These are phyloP conservation scores for Allomyces javanicus DNA, from an alignment of 192 early-diverging fungal genomes.

Conservation along the genomic window DNA sequence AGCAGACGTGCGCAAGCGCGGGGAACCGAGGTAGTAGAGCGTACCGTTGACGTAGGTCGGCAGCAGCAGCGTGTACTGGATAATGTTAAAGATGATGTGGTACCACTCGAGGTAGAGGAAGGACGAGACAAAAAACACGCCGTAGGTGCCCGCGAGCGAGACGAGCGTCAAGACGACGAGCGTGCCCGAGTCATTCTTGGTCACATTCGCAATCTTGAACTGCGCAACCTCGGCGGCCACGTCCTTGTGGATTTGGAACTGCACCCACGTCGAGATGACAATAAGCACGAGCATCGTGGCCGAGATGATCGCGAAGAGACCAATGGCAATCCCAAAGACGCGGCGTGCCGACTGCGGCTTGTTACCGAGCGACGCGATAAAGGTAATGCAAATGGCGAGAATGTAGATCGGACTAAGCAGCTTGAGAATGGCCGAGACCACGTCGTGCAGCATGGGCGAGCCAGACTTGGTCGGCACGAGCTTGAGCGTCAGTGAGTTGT, in stretches of 20 bases:
- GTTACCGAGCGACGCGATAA: constrained; percentile 86
- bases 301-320: constrained; percentile 78
- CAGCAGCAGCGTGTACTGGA: constrained; percentile 25
- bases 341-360: constrained; percentile 76
- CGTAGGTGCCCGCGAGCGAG: constrained; percentile 61
- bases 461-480: background rate
- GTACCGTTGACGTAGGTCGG: constrained; percentile 18
- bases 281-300: constrained; percentile 51
- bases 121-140: constrained; percentile 59
- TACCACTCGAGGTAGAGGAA: constrained; percentile 26
- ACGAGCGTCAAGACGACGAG: constrained; percentile 42
- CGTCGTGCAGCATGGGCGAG: constrained; percentile 8
- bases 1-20: too few species aligned
- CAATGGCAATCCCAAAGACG: constrained; percentile 51
- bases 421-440: constrained; percentile 38
- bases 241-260: constrained; percentile 20
- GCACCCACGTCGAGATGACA: constrained; percentile 37
- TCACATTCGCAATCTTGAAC: constrained; percentile 14
- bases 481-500: background rate
- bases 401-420: constrained; percentile 56
- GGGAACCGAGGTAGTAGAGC: too few species aligned
- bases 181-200: constrained; percentile 38
- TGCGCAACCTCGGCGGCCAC: constrained; percentile 2
- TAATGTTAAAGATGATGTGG: constrained; percentile 6
- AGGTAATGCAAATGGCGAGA: constrained; percentile 55